phyloP scores from a whole-genome alignment of 129 eudicot genomes.

The Dittrichia graveolens region DNA sequence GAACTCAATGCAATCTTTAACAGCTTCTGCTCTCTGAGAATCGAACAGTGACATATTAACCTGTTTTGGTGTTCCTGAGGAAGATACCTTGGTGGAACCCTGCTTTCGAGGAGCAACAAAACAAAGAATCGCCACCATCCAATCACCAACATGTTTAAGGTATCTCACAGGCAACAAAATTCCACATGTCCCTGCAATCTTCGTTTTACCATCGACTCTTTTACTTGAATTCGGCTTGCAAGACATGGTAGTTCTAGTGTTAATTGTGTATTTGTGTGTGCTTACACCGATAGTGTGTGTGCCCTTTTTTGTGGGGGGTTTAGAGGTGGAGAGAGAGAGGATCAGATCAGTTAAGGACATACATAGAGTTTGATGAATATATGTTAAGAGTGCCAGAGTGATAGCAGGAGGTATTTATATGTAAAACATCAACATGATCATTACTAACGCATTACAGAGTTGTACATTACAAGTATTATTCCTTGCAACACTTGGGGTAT shows the following conservation, averaged over 20 bases:
- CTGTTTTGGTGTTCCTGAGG: slow-evolving; percentile 42
- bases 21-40: slow-evolving; percentile 61
- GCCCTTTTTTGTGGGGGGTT: not conserved
- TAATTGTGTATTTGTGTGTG: not conserved
- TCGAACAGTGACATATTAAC: slow-evolving; percentile 38
- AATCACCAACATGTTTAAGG: slow-evolving; percentile 43
- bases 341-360: not conserved
- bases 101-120: slow-evolving; percentile 27
- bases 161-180: slow-evolving; percentile 36
- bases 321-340: not conserved
- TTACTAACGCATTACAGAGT: slow-evolving; percentile 5
- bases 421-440: not conserved
- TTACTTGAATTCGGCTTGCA: slow-evolving; percentile 36
- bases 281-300: slow-evolving; percentile 16
- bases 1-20: slow-evolving; percentile 66
- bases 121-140: slow-evolving; percentile 37
- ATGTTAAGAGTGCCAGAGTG: slow-evolving; percentile 1
- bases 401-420: slow-evolving; percentile 23
- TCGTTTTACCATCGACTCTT: slow-evolving; percentile 22
- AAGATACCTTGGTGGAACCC: slow-evolving; percentile 36
- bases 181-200: slow-evolving; percentile 30
- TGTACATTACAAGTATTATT: slow-evolving; percentile 21
- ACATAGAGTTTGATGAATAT: not conserved
- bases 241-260: slow-evolving; percentile 24
- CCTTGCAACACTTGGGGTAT: not conserved